Conservation (phyloP, 1,284 basidiomycete genomes). For the Cystobasidium sp. region DNA sequence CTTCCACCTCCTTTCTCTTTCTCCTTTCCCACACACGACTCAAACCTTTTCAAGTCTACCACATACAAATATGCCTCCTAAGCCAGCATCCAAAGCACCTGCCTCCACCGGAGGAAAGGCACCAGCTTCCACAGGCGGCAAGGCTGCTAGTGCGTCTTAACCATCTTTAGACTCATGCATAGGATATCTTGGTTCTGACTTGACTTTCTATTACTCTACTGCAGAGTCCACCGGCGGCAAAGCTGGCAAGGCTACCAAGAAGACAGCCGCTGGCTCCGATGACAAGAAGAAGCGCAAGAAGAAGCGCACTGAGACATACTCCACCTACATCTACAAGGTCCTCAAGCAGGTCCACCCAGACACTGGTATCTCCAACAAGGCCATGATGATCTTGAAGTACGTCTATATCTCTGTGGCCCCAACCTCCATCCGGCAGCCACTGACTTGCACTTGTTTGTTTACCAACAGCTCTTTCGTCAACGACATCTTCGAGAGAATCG, state of each 20-base stretch:
- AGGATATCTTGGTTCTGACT: background rate
- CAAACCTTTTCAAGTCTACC: slow-evolving; percentile 49
- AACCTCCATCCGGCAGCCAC: no score
- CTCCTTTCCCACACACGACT: slow-evolving; percentile 13
- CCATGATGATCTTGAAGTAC: slow-evolving; percentile 57
- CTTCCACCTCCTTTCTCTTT: background rate
- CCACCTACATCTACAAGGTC: slow-evolving; percentile 59
- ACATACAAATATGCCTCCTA: slow-evolving; percentile 60
- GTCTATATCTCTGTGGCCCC: background rate
- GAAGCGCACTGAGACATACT: slow-evolving; percentile 66
- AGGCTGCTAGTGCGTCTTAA: slow-evolving; percentile 41
- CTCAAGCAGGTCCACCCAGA: slow-evolving; percentile 64
- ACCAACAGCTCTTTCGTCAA: slow-evolving; percentile 57
- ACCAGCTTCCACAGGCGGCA: slow-evolving; percentile 44
- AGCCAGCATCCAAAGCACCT: slow-evolving; percentile 59
- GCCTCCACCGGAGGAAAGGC: slow-evolving; percentile 52
- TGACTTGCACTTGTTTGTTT: background rate
- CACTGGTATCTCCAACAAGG: slow-evolving; percentile 61
- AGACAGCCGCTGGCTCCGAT: slow-evolving; percentile 60
- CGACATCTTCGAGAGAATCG: slow-evolving; percentile 61
- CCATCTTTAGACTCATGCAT: background rate
- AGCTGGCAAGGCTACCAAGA: slow-evolving; percentile 45
- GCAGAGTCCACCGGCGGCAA: slow-evolving; percentile 44
- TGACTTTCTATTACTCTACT: background rate
- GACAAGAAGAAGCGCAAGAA: slow-evolving; percentile 67